Base-by-base conservation (phyloP, 108 stramenopile species). In the Skeletonema marinoi region DNA sequence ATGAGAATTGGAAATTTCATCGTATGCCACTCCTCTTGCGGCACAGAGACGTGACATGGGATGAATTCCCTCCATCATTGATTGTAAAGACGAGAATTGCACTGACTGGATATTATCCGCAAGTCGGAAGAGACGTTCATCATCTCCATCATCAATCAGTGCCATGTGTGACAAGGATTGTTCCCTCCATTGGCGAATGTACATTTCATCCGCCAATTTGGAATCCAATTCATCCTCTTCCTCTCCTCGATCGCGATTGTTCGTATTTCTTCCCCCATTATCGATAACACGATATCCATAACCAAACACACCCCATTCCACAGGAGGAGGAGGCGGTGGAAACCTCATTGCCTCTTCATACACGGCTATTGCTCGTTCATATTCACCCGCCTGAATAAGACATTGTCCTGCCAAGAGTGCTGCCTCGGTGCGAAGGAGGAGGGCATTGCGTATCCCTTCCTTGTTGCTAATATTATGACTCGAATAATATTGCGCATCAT, bases 1-100 rank as follows among this genome's bases (percentile, higher is more conserved):
- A 19, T 78, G 73, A 11, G 88, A 88, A 84, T 95, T 91, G 6
- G 89, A 89, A 13, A 87, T 70, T 65, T 88, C 88, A 38, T 87
- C 78, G 66, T 88, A 90, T 39, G 89, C 91, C 10, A 69, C 76
- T 32, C 88, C 94, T 6, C 90, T 74, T 64, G 76, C 81, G 10
- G 70, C 44, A 59, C 85, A 89, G 5, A 95, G 75, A 2, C 90
- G 75, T 19, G 93, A 76, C 13, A 95, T 65, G 30, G 90, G 90
- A 74, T 95, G 93, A 59, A 91, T 88, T 4, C 56, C 68, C 44
- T 58, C 74, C 62, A 56, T 75, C 33, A 41, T 17, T 39, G 58
- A 54, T 41, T 14, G 35, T 44, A 31, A 8, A 12, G 64, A 25
- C 21, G 86, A 61, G 39, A 81, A 64, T 39, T 48, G 70, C 11